Conservation (phyloP, 2,329 filamentous ascomycete genomes). For the Pestalotiopsis sp. region DNA sequence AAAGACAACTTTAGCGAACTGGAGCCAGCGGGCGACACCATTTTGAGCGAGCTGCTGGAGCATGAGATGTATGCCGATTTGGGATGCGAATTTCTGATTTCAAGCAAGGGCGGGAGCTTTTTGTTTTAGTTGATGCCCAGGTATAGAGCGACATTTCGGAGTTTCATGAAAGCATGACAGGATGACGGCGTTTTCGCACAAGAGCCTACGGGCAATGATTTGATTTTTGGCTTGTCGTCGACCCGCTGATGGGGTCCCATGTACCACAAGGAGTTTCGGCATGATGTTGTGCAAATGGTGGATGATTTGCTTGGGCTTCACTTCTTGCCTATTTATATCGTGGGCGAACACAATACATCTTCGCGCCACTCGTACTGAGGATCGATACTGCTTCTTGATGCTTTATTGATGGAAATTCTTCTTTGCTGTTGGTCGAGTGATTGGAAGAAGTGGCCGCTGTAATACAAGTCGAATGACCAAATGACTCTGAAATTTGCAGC, state of each 20-base stretch:
- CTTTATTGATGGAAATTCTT: not conserved
- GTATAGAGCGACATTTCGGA: not conserved
- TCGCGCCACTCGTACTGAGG: not conserved
- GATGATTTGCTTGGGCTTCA: not conserved
- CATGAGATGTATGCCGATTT: conserved; percentile 67
- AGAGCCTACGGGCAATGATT: not conserved
- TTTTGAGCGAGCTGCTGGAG: conserved; percentile 69
- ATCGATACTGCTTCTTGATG: not conserved
- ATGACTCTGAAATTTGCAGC: too few species aligned
- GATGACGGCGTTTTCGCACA: not conserved
- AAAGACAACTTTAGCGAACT: conserved; percentile 84
- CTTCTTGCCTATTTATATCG: not conserved
- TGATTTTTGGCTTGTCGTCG: not conserved
- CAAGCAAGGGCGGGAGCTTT: conserved; percentile 64
- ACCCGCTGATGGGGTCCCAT: not conserved
- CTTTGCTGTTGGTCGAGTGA: not conserved
- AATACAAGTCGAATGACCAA: too few species aligned
- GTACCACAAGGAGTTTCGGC: not conserved
- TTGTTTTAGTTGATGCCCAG: conserved; percentile 39
- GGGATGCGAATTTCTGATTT: conserved; percentile 80
- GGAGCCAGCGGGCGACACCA: conserved; percentile 63
- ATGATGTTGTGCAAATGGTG: not conserved
- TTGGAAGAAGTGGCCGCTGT: too few species aligned
- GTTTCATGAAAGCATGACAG: not conserved
- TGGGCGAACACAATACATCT: not conserved